These are phyloP conservation scores for Talaromyces sp. DNA, from an alignment of 2,329 filamentous ascomycete genomes.

Conservation along the genomic window DNA sequence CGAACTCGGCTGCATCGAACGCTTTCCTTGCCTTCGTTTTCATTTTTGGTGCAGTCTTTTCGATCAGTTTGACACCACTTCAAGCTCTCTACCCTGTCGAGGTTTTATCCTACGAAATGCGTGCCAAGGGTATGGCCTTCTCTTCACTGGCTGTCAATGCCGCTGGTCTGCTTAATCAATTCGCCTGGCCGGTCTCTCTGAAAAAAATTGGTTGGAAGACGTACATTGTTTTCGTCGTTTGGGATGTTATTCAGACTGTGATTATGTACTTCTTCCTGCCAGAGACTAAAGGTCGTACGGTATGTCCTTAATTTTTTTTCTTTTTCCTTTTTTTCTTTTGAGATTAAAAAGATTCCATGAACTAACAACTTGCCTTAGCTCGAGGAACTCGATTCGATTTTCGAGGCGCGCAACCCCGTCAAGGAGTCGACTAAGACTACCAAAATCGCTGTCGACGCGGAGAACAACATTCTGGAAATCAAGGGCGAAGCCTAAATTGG, in stretches of 20 bases:
- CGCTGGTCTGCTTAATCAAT: conserved; percentile 23
- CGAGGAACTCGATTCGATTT: no score
- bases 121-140: conserved; percentile 12
- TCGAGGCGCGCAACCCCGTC: no score
- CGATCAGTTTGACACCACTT: conserved; percentile 36
- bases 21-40: conserved; percentile 41
- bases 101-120: conserved; percentile 8
- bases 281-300: no score
- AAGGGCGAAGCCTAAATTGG: no score
- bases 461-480: no score
- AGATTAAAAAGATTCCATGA: no score
- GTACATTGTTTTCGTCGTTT: conserved; percentile 21
- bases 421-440: no score
- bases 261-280: conserved; percentile 21
- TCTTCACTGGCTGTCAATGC: conserved; percentile 1
- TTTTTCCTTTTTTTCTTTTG: no score
- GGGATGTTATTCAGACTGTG: conserved; percentile 18
- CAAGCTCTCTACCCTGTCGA: conserved; percentile 15
- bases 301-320: no score
- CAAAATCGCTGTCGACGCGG: no score
- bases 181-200: conserved; percentile 15
- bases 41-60: conserved; percentile 39
- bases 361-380: no score
- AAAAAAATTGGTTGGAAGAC: conserved; percentile 20
- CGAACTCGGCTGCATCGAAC: conserved; percentile 30